A percentile compares a stretch with the other conserved stretches of the same genome.
phyloP scores from a whole-genome alignment of 768 basidiomycete genomes.

The Agrocybe chaxingu region DNA sequence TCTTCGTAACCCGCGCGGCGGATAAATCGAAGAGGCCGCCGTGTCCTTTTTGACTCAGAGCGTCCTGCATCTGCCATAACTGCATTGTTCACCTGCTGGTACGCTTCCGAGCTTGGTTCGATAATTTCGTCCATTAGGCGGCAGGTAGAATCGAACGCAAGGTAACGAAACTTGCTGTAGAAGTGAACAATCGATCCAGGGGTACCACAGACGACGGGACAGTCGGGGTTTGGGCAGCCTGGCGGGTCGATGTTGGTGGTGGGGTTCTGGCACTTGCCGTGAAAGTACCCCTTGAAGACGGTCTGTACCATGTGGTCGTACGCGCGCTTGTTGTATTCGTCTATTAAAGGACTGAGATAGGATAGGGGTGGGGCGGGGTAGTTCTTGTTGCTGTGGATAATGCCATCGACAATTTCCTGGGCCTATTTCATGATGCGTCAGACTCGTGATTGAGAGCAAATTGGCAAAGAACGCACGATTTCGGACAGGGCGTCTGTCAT shows the following conservation, averaged over 20 bases:
- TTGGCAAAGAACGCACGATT: constrained; percentile 34
- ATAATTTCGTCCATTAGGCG: constrained; percentile 30
- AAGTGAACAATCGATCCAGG: constrained; percentile 79
- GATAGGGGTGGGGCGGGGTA: constrained; percentile 9
- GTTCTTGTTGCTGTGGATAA: constrained; percentile 10
- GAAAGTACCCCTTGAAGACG: constrained; percentile 73
- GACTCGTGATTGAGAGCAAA: background rate
- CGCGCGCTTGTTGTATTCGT: constrained; percentile 41
- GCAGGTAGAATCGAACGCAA: constrained; percentile 45
- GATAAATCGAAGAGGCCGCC: constrained; percentile 9
- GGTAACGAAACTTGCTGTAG: constrained; percentile 44
- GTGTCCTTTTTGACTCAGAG: constrained; percentile 3
- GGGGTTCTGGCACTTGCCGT: constrained; percentile 64
- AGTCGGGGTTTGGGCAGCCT: constrained; percentile 79
- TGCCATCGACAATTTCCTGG: constrained; percentile 13
- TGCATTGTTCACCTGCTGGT: constrained; percentile 36
- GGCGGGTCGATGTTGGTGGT: constrained; percentile 50
- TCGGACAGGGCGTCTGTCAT: constrained; percentile 34
- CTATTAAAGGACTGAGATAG: constrained; percentile 45
- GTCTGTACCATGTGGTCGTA: constrained; percentile 44
- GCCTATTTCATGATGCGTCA: constrained; percentile 13
- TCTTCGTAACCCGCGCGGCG: background rate
- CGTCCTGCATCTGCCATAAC: constrained; percentile 30
- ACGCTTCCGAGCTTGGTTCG: constrained; percentile 36
- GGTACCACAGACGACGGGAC: constrained; percentile 75